Evolutionary conservation across 306 rosid species (phyloP), one percentile per base, ranked within the genome.

Genomic region (Vachellia collinsii): DNA sequence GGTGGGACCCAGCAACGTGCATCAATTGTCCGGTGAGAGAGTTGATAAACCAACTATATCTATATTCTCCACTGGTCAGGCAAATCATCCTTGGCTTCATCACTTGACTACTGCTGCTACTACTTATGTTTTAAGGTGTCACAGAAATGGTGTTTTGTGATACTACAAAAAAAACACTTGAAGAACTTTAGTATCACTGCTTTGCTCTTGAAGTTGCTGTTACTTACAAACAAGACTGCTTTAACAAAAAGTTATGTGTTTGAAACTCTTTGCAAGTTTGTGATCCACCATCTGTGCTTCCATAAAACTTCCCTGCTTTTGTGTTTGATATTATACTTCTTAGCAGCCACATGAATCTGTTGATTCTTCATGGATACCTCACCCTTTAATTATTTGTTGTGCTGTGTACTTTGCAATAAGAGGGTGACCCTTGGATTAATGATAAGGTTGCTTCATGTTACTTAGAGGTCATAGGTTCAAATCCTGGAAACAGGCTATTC

Each of bases 61-160:
- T 77, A 5, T 29, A 0, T 53, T 65, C 84, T 65, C 84, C 86
- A 81, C 79, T 29, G 84, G 88, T 79, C 88, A 1, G 97, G 98
- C 98, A 92, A 92, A 38, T 92, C 98, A 94, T 94, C 98, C 98
- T 94, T 92, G 97, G 98, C 98, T 94, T 79, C 81, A 75, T 85
- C 77, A 82, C 85, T 71, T 58, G 11, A 63, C 76, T 62, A 67
- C 62, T 23, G 59, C 70, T 79, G 51, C 77, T 63, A 69, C 70
- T 25, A 53, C 65, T 79, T 61, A 65, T 79, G 78, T 76, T 81
- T 72, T 20, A 74, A 47, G 73, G 53, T 70, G 62, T 75, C 53
- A 3, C 34, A 46, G 25, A 64, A 51, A 37, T 36, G 34, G 73
- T 41, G 69, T 63, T 44, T 63, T 75, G 11, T 54, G 37, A 73